Evolutionary conservation across 768 basidiomycete genomes (phyloP), one percentile per base, ranked within the genome.

Genomic region (Rhizopogon sp.): DNA sequence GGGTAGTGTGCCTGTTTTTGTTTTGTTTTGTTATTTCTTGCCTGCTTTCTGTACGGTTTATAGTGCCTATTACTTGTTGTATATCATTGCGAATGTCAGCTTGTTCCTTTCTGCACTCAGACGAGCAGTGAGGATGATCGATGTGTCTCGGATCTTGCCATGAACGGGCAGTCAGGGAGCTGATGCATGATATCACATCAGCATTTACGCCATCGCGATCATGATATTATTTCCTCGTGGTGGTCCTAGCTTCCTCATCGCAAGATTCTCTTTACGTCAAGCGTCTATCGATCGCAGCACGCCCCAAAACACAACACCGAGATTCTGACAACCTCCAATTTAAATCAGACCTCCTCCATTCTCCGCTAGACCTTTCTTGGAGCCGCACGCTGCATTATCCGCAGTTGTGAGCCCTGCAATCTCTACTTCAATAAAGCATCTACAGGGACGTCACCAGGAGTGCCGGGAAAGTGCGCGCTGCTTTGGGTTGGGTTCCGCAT

Each of bases 331-430:
- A 40, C 52, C 40, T 40, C 56, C 25, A 45, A 35, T 9, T 53
- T 45, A 33, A 41, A 71, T 58, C 1, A 70, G 44, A 25, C 70
- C 5, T 58, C 58, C 25, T 57, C 59, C 43, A 72, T 68, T 43
- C 59, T 56, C 33, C 43, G 43, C 25, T 60, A 47, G 35, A 72
- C 70, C 17, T 64, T 58, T 25, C 61, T 64, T 11, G 39, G 54
- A 1, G 56, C 16, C 13, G 56, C 58, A 16, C 64, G 64, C 54
- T 73, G 71, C 42, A 37, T 72, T 57, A 57, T 73, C 70, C 3
- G 57, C 43, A 10, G 71, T 73, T n/a, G 55, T 62, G 55, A 72
- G 49, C 2, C 72, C 69, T 7, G 74, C 72, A 37, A 67, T 71
- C 20, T 56, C 52, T 8, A 72, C 69, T 16, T 72, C 72, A 1